Evolutionary conservation across 495 filamentous ascomycete genomes (phyloP), one percentile per base, ranked within the genome.

Genomic region (Aspergillus saccharolyticus): DNA sequence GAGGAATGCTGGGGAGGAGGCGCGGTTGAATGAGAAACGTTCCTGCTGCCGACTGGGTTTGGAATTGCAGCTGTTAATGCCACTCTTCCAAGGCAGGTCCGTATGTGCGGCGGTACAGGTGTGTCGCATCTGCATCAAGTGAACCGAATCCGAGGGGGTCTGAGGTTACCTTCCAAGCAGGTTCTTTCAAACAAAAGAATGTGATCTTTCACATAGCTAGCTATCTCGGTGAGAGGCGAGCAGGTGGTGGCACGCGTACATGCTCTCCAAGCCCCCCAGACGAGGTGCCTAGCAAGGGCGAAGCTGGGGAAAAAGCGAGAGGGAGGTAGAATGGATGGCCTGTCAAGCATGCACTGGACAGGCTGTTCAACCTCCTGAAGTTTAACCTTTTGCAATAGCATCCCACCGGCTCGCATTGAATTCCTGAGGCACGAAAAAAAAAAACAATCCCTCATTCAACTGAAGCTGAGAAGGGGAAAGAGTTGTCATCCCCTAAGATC

Each of bases 281-380:
- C 7, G 2, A 19, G 16, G 30, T 21, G 18, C 5, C 46, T 44
- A 42, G 58, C 50, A 56, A 60, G 54, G 54, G 58, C 53, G 53
- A 48, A 44, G 53, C 53, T 55, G 53, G 53, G 18, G n/a, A n/a
- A n/a, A 21, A 16, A n/a, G 53, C 7, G 17, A 22, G 33, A 53
- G 24, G 17, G 44, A 25, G 47, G 22, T 5, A 17, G 24, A 28
- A 17, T 12, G 33, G 33, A 15, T 39, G 33, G 33, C 14, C 33
- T 21, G 3, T 16, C 8, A 19, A 19, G 48, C 48, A 39, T 50
- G 42, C 24, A 44, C 52, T 42, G 44, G 52, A 42, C 52, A 45
- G 52, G 52, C 10, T 15, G 33, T 39, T 39, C 18, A 24, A 25
- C 52, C 39, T 15, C 33, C 33, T 8, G 33, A 39, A 15, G 4